Evolutionary conservation across 495 filamentous ascomycete genomes (phyloP).

Genomic region (Neurospora sublineolata): DNA sequence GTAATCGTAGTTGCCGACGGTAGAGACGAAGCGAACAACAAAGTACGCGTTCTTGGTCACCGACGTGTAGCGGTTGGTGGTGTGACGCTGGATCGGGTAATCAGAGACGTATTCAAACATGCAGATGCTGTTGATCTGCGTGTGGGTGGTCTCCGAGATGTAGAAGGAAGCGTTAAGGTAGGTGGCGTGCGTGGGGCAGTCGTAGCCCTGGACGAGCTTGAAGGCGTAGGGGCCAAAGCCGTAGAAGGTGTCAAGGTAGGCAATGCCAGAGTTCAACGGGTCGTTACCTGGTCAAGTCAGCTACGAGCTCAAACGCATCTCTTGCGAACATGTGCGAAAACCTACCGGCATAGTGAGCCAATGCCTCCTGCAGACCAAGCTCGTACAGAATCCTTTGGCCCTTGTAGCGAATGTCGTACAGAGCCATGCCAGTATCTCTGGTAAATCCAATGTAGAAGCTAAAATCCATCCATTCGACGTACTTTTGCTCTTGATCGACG

Average conservation of each 20-base stretch:
- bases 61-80: slow-evolving; percentile 18
- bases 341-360: slow-evolving; percentile 40
- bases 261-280: slow-evolving; percentile 30
- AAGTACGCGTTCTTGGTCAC: slow-evolving; percentile 38
- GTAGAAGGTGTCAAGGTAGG: slow-evolving; percentile 36
- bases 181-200: slow-evolving; percentile 39
- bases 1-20: slow-evolving; percentile 41
- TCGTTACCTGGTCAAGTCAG: slow-evolving; percentile 17
- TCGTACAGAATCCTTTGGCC: slow-evolving; percentile 45
- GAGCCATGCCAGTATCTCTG: slow-evolving; percentile 30
- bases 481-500: slow-evolving; percentile 34
- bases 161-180: slow-evolving; percentile 33
- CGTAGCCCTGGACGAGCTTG: slow-evolving; percentile 39
- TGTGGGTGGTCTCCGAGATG: slow-evolving; percentile 26
- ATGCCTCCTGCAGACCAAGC: slow-evolving; percentile 42
- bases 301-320: no score
- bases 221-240: slow-evolving; percentile 36
- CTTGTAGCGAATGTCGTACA: slow-evolving; percentile 43
- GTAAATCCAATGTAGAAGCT: slow-evolving; percentile 38
- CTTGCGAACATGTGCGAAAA: no score
- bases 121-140: slow-evolving; percentile 35
- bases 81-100: slow-evolving; percentile 36
- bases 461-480: slow-evolving; percentile 44
- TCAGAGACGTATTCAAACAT: slow-evolving; percentile 38
- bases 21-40: slow-evolving; percentile 30